These are phyloP conservation scores for Amauroascus verrucosus DNA, from an alignment of 2,329 filamentous ascomycete genomes.

Conservation along the genomic window DNA sequence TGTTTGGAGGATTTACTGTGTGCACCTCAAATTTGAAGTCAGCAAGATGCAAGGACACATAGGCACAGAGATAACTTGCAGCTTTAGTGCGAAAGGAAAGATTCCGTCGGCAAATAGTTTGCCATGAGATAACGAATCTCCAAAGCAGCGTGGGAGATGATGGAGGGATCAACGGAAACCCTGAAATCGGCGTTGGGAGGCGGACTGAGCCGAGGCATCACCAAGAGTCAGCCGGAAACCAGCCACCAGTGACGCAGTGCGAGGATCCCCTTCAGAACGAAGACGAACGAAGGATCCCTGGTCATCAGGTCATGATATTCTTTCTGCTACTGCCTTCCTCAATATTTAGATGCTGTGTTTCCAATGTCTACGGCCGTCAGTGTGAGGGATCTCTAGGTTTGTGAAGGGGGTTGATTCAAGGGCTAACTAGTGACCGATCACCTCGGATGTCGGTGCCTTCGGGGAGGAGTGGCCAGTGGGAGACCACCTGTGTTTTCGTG, in stretches of 20 bases:
- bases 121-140: neutral
- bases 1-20: too few species aligned
- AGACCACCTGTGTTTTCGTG: neutral
- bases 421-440: constrained; percentile 5
- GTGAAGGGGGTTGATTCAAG: too few species aligned
- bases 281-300: neutral
- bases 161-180: constrained; percentile 3
- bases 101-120: constrained; percentile 2
- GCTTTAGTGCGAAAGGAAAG: neutral
- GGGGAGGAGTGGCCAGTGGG: neutral
- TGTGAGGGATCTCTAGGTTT: too few species aligned
- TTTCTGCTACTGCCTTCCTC: neutral
- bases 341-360: neutral
- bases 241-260: neutral
- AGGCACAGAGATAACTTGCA: neutral
- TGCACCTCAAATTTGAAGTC: neutral
- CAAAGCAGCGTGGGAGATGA: neutral
- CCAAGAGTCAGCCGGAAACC: constrained; percentile 5
- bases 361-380: neutral
- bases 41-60: neutral
- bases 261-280: neutral
- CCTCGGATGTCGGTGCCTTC: constrained; percentile 14
- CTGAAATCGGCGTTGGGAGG: constrained; percentile 2
- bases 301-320: too few species aligned
- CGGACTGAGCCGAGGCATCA: constrained; percentile 15